phyloP scores from a whole-genome alignment of 1,284 basidiomycete species.

The Porphyrellus sp. region DNA sequence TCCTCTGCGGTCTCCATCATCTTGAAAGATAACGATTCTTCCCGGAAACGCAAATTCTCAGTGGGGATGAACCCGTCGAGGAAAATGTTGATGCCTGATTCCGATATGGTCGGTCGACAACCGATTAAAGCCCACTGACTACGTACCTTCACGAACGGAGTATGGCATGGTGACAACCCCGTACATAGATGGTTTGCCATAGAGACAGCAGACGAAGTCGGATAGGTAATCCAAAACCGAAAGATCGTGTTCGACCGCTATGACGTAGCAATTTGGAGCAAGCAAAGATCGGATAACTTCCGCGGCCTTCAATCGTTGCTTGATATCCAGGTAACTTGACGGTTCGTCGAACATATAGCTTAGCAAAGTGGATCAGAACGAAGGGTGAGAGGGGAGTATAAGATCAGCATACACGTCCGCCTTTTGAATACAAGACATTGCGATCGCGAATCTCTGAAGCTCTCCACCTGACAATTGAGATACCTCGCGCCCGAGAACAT shows the following conservation, averaged over 20 bases:
- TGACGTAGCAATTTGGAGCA: slow-evolving; percentile 80
- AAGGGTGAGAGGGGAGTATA: background rate
- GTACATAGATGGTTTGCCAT: slow-evolving; percentile 95
- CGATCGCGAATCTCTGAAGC: slow-evolving; percentile 93
- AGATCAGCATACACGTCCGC: slow-evolving; percentile 76
- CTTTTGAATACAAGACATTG: slow-evolving; percentile 87
- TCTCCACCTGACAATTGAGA: slow-evolving; percentile 90
- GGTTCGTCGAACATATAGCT: slow-evolving; percentile 98
- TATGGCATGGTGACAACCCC: slow-evolving; percentile 98
- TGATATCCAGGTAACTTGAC: slow-evolving; percentile 94
- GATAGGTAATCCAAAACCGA: slow-evolving; percentile 96
- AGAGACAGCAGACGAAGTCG: slow-evolving; percentile 94
- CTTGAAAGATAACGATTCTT: slow-evolving; percentile 92
- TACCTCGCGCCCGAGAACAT: slow-evolving; percentile 83
- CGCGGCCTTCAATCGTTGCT: slow-evolving; percentile 93
- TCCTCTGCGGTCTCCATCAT: slow-evolving; percentile 95
- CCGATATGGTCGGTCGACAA: slow-evolving; percentile 3
- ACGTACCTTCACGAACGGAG: slow-evolving; percentile 89
- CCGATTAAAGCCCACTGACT: background rate
- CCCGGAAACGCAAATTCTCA: slow-evolving; percentile 95
- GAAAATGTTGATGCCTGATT: slow-evolving; percentile 91
- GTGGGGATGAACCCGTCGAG: slow-evolving; percentile 96
- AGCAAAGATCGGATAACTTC: slow-evolving; percentile 89
- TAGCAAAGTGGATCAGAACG: slow-evolving; percentile 14
- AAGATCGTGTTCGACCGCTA: slow-evolving; percentile 96